Conservation (phyloP, 2,329 filamentous ascomycete species). For the Paraphoma chrysanthemicola region DNA sequence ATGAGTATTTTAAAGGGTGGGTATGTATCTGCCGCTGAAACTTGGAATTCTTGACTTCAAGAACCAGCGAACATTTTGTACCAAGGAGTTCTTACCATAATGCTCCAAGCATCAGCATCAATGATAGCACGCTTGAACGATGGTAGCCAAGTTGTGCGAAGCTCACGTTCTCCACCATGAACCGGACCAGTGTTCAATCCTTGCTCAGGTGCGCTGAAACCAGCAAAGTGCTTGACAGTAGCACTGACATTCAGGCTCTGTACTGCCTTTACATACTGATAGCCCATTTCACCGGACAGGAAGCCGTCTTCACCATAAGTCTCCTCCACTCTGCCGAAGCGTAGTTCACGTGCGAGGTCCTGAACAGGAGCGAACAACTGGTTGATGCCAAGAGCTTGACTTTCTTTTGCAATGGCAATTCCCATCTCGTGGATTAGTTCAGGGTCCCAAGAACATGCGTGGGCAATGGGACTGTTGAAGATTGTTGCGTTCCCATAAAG, state of each 20-base stretch:
- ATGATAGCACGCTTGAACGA: constrained; percentile 74
- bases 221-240: constrained; percentile 79
- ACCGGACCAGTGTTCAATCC: constrained; percentile 72
- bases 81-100: constrained; percentile 60
- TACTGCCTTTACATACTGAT: constrained; percentile 66
- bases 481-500: constrained; percentile 76
- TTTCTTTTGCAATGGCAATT: constrained; percentile 68
- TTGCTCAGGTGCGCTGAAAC: constrained; percentile 72
- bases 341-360: constrained; percentile 73
- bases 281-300: constrained; percentile 72
- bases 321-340: constrained; percentile 77
- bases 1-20: no score
- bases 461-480: constrained; percentile 78
- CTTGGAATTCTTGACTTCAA: no score
- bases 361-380: constrained; percentile 75
- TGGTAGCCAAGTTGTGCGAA: constrained; percentile 62
- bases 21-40: no score
- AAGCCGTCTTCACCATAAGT: constrained; percentile 74
- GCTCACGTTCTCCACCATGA: constrained; percentile 62
- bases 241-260: constrained; percentile 71
- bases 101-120: constrained; percentile 69
- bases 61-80: no score
- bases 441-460: constrained; percentile 75
- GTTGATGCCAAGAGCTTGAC: constrained; percentile 72
- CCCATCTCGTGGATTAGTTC: constrained; percentile 72